Percentiles rank a stretch among this genome's conserved stretches.
Evolutionary conservation across 202 grass and related monocot species (phyloP).

Genomic region (Panicum hallii): DNA sequence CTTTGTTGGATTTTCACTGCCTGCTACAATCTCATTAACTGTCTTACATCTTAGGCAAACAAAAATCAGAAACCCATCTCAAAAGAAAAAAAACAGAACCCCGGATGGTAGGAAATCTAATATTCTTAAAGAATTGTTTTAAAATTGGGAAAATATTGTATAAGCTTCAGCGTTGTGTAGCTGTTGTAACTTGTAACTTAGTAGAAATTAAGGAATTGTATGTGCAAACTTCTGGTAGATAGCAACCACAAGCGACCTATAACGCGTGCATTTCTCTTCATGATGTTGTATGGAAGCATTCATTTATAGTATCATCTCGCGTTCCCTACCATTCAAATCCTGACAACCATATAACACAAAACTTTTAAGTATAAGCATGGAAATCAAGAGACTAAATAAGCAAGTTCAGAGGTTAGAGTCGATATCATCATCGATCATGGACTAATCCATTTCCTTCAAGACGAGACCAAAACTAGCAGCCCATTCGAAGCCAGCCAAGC

Average conservation of each 20-base stretch:
- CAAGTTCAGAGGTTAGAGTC: neutral
- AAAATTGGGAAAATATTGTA: no score
- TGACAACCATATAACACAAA: neutral
- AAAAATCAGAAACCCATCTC: neutral
- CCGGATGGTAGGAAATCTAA: neutral
- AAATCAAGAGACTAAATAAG: neutral
- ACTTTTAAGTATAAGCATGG: neutral
- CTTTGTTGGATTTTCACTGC: neutral
- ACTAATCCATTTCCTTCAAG: constrained; percentile 3
- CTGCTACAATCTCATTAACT: neutral
- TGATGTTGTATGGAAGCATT: neutral
- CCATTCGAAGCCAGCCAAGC: neutral
- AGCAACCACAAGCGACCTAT: neutral
- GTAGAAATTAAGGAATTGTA: neutral
- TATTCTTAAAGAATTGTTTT: no score
- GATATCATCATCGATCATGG: neutral
- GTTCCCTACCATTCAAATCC: constrained; percentile 17
- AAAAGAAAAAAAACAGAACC: no score
- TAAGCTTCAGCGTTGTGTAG: no score
- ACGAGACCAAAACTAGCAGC: neutral
- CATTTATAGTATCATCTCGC: neutral
- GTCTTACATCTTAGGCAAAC: neutral
- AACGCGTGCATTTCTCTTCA: neutral
- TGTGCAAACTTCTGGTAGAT: neutral
- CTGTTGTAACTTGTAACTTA: neutral